phyloP scores from a whole-genome alignment of 352 stramenopile genomes.

The Globisporangium rhizosaccharum region DNA sequence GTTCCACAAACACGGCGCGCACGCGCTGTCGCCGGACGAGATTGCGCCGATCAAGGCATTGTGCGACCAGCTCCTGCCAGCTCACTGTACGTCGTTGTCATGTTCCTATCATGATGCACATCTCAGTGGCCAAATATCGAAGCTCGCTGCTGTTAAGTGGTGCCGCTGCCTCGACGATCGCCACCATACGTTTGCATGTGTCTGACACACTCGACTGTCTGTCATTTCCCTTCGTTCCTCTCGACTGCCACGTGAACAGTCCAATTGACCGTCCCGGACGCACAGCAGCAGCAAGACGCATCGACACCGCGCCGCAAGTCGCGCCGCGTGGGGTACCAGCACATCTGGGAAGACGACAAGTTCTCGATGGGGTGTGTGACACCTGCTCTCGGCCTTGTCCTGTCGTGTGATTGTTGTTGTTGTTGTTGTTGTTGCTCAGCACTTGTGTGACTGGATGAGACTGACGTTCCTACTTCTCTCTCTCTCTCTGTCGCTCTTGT shows the following conservation, averaged over 20 bases:
- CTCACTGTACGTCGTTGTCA: slow-evolving; percentile 42
- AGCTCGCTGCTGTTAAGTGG: slow-evolving; percentile 3
- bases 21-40: slow-evolving; percentile 44
- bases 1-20: slow-evolving; percentile 29
- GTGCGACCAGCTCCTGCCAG: slow-evolving; percentile 59
- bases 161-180: background rate
- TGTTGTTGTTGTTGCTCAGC: too few relatives aligned
- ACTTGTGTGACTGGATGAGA: too few relatives aligned
- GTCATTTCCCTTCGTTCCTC: background rate
- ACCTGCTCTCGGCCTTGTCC: too few relatives aligned
- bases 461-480: background rate
- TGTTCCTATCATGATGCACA: background rate
- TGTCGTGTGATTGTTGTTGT: too few relatives aligned
- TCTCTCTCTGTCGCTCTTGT: background rate
- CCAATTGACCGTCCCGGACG: slow-evolving; percentile 39
- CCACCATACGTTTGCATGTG: background rate
- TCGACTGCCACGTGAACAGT: slow-evolving; percentile 24
- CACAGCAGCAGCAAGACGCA: background rate
- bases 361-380: slow-evolving; percentile 71
- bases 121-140: background rate
- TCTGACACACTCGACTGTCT: background rate
- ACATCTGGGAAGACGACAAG: slow-evolving; percentile 76
- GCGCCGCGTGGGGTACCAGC: slow-evolving; percentile 53
- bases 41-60: slow-evolving; percentile 62
- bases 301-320: slow-evolving; percentile 4